A percentile compares a stretch with the other conserved stretches of the same genome.
phyloP scores from a whole-genome alignment of 805 yeast species.

The Isabelozyma pseudorhagii region DNA sequence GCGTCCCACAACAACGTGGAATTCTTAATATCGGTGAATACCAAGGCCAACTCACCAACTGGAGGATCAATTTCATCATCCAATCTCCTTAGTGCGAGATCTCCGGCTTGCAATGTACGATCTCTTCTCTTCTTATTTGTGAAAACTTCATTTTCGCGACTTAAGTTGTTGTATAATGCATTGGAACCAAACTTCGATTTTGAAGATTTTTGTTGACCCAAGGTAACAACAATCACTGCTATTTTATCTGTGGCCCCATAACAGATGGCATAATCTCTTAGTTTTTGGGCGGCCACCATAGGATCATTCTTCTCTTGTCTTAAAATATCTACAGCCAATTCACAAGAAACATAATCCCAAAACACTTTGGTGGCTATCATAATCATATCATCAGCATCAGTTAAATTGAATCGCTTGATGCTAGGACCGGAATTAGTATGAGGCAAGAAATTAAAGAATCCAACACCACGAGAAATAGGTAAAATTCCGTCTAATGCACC shows the following conservation, averaged over 20 bases:
- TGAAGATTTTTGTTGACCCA: conserved; percentile 47
- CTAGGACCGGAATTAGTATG: conserved; percentile 89
- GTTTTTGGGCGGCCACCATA: conserved; percentile 85
- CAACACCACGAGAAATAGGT: conserved; percentile 87
- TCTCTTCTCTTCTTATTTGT: conserved; percentile 43
- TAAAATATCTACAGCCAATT: conserved; percentile 86
- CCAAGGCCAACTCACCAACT: conserved; percentile 89
- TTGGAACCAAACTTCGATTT: conserved; percentile 24
- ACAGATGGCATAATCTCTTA: conserved; percentile 91
- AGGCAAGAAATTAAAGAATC: conserved; percentile 81
- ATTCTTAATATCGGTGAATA: conserved; percentile 94
- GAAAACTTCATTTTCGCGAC: conserved; percentile 33
- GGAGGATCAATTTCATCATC: conserved; percentile 95
- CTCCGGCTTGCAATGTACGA: conserved; percentile 35
- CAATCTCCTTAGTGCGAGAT: conserved; percentile 74
- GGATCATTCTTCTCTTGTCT: conserved; percentile 81
- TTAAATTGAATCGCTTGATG: conserved; percentile 56
- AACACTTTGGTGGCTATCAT: conserved; percentile 79
- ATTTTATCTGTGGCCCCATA: conserved; percentile 82
- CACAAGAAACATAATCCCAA: conserved; percentile 82
- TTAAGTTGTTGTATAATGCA: conserved; percentile 35
- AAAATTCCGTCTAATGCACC: conserved; percentile 83
- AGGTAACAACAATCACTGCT: conserved; percentile 75
- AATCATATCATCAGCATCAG: conserved; percentile 75
- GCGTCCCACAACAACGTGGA: conserved; percentile 94